Evolutionary conservation across 495 filamentous ascomycete species (phyloP), one percentile per base, ranked within the genome.

Genomic region (Amphirosellinia nigrospora): DNA sequence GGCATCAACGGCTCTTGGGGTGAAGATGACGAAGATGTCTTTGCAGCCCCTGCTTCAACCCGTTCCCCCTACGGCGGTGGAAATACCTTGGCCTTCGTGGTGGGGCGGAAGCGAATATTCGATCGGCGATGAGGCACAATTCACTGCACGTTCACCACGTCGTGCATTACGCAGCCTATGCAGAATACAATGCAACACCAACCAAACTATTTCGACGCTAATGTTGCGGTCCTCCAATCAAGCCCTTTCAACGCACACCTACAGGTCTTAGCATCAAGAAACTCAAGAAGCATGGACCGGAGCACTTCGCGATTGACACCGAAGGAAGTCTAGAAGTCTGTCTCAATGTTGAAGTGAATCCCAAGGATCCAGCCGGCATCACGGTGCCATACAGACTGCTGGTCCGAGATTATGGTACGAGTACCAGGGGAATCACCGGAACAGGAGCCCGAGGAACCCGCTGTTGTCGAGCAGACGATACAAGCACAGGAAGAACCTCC

Each of bases 301-400:
- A 70, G 30, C 66, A 72, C 55, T 69, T 73, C 65, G 75, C 80
- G 50, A 77, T 94, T 73, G 87, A 96, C 71, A 84, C 97, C 0
- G 83, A 92, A 70, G 89, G 89, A 50, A 94, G 93, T 3, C 83
- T 99, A 28, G 93, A 97, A 62, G 89, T 99, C 34, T 90, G 86
- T 11, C 79, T 99, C 34, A 95, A 96, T 72, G 87, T 96, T 73
- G 96, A 99, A 81, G 87, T 98, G 71, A 92, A 89, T 72, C 88
- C 91, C 34, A 86, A 87, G 68, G 93, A 98, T 74, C 96, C 96
- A 0, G 87, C 90, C 0, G 96, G 96, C n/a, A 91, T 91, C 72
- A 99, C 96, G 3, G 86, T 88, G 53, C 91, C 93, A 38, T 99
- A 99, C 77, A 86, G 94, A 26, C 79, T 98, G 30, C 86, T 98